Evolutionary conservation across 441 rosid genomes (phyloP), one percentile per base, ranked within the genome.

Genomic region (Adansonia grandidieri): DNA sequence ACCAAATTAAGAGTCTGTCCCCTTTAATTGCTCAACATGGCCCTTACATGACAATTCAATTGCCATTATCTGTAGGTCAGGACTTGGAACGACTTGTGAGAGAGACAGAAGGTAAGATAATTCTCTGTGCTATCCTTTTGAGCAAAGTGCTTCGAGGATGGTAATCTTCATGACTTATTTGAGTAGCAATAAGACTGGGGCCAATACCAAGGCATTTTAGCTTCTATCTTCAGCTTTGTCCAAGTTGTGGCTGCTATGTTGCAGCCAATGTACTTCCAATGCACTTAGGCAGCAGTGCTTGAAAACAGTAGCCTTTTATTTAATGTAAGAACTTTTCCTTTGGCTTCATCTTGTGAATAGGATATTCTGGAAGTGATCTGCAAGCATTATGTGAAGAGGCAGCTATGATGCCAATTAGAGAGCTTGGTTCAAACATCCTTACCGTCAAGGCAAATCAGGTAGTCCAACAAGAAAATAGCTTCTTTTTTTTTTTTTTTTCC

Each of bases 301-400:
- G 9, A 4, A 60, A 63, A 63, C n/a, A 8, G 10, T 8, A 44
- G 57, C 3, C 6, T 56, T 63, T 22, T 14, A 63, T 10, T 71
- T 9, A 67, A 51, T 47, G 58, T 63, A 20, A 75, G 74, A 61
- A 66, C 44, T 78, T 65, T 75, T 60, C 0, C 37, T 11, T 48
- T 73, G 19, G 40, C 40, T 53, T 54, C 65, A 2, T 44, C n/a
- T 58, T 57, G 75, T 81, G 37, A n/a, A 61, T 80, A 95, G 98
- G 97, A 67, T 95, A 93, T 87, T 95, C 98, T 81, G 98, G 98
- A 80, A 95, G 98, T 54, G 98, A 95, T 86, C 87, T 95, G 57
- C 97, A 92, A 89, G 98, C 98, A 75, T 77, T 93, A 82, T 95
- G 98, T 78, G 98, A 95, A 88, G 98, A 95, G 89, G 98, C 98